These are phyloP conservation scores for Rickenella mellea DNA, from an alignment of 768 basidiomycete genomes.

Conservation along the genomic window DNA sequence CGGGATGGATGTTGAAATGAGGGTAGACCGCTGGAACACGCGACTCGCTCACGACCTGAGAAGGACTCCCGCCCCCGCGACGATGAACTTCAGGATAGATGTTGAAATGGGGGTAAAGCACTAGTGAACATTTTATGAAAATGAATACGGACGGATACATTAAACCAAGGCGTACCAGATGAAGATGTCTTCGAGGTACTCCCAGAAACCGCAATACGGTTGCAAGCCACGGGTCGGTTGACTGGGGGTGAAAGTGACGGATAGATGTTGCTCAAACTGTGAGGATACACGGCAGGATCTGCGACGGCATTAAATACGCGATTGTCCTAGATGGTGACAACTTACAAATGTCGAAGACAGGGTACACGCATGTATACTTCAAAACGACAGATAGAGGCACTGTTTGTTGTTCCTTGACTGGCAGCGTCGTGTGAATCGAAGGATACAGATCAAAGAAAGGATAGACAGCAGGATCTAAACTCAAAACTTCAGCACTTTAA, in stretches of 20 bases:
- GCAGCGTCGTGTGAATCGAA: not conserved
- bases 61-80: too few species aligned
- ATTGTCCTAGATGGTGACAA: not conserved
- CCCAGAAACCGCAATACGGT: too few species aligned
- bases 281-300: constrained; percentile 34
- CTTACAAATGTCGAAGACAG: constrained; percentile 22
- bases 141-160: not conserved
- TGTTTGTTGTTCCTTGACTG: too few species aligned
- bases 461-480: constrained; percentile 21
- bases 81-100: constrained; percentile 16
- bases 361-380: not conserved
- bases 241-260: constrained; percentile 7
- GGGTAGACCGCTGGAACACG: constrained; percentile 21
- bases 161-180: too few species aligned
- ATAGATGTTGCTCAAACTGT: constrained; percentile 22
- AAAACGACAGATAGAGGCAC: not conserved
- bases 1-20: constrained; percentile 16
- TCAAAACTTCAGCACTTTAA: not conserved
- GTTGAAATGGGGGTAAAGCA: constrained; percentile 20
- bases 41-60: too few species aligned
- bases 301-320: not conserved
- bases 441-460: constrained; percentile 17
- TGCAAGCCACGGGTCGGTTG: too few species aligned
- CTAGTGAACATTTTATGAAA: not conserved
- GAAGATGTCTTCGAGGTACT: too few species aligned